Base-by-base conservation (phyloP, 192 early-diverging fungal species). In the Ambispora gerdemannii region DNA sequence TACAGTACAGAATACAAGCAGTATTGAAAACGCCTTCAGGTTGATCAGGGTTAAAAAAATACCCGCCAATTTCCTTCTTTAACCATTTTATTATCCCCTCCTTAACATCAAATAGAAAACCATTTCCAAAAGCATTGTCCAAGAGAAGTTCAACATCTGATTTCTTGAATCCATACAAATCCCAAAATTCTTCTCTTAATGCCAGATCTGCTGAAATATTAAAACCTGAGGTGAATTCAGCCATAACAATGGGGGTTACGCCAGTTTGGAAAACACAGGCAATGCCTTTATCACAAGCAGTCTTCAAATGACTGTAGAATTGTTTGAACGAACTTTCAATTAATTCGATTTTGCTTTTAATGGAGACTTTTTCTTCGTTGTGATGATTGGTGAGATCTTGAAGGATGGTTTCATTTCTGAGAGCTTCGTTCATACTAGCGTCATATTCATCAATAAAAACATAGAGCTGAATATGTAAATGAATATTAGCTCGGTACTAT, bases 81-180 rank as follows among this genome's bases (percentile, higher is more conserved):
- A 66, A 66, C 63, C 63, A 66, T 66, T 66, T 51, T n/a, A 66
- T 27, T 66, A 66, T 66, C 11, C 49, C 63, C 27, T 51, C 19
- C 28, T 66, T 66, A 51, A 66, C 25, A 50, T 66, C 63, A 33
- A 27, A 50, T 66, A 27, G 22, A 1, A 66, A 27, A 25, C 25
- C 24, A 62, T 36, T 35, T 32, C 43, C 63, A 66, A 50, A 28
- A 50, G 25, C 3, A 66, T 66, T 66, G 27, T 51, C 27, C 28
- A 66, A 66, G 24, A 66, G 63, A 32, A 66, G 25, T 2, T 66
- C 63, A 32, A 66, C 1, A 50, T 66, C 63, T 51, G 63, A 66
- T n/a, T 66, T 4, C 49, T 66, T 66, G 20, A 66, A 66, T 10
- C 63, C 63, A 66, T 66, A 27, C 27, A 66, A 0, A 11, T 66